phyloP scores from a whole-genome alignment of 768 basidiomycete genomes.

The Nidularia pulvinata region DNA sequence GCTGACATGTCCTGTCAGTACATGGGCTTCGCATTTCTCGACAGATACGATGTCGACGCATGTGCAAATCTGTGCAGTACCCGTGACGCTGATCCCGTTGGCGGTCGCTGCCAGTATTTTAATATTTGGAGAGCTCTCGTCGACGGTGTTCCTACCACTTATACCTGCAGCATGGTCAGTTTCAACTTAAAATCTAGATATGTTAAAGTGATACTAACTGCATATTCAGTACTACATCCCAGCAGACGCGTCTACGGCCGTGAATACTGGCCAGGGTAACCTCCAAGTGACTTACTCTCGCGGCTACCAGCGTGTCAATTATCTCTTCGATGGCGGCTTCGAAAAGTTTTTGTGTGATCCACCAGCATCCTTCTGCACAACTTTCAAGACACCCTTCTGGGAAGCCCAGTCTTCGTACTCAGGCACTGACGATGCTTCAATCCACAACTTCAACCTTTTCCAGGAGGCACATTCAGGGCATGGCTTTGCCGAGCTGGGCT shows the following conservation, averaged over 20 bases:
- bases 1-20: slow-evolving; percentile 26
- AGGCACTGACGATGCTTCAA: slow-evolving; percentile 37
- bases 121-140: slow-evolving; percentile 55
- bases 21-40: slow-evolving; percentile 50
- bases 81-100: slow-evolving; percentile 34
- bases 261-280: slow-evolving; percentile 43
- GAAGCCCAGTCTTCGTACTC: slow-evolving; percentile 29
- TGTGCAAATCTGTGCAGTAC: slow-evolving; percentile 44
- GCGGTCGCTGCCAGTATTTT: slow-evolving; percentile 49
- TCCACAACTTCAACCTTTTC: slow-evolving; percentile 37
- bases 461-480: slow-evolving; percentile 33
- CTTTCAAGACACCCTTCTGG: slow-evolving; percentile 33
- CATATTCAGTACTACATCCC: slow-evolving; percentile 40
- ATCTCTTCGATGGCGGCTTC: slow-evolving; percentile 40
- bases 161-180: slow-evolving; percentile 48
- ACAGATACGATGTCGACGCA: slow-evolving; percentile 43
- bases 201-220: not conserved
- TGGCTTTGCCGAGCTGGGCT: slow-evolving; percentile 40
- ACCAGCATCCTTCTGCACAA: slow-evolving; percentile 34
- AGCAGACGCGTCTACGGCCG: slow-evolving; percentile 40
- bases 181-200: not conserved
- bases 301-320: slow-evolving; percentile 39
- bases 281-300: slow-evolving; percentile 45
- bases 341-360: slow-evolving; percentile 34
- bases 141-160: slow-evolving; percentile 41